Conservation (phyloP, 2,329 filamentous ascomycete species). For the Fusarium nematophilum region DNA sequence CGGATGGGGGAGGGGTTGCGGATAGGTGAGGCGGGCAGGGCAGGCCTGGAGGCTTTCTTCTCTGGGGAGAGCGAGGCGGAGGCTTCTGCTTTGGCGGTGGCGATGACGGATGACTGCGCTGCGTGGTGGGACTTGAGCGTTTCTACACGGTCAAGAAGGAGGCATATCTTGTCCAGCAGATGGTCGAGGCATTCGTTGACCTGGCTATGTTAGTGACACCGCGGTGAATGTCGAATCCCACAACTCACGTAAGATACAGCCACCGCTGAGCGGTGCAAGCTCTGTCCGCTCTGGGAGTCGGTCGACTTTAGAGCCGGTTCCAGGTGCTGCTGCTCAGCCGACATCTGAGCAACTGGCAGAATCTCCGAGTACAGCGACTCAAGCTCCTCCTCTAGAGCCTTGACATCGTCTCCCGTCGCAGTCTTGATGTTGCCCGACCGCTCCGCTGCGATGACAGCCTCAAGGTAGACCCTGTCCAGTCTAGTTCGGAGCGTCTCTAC, state of each 20-base stretch:
- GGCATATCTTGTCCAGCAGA: constrained; percentile 59
- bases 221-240: fast-evolving
- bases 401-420: constrained; percentile 55
- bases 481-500: constrained; percentile 66
- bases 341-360: constrained; percentile 76
- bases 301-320: constrained; percentile 66
- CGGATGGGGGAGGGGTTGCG: constrained; percentile 52
- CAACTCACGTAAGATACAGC: constrained; percentile 63
- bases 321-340: constrained; percentile 74
- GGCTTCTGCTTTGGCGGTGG: constrained; percentile 59
- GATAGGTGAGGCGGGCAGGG: constrained; percentile 49
- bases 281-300: constrained; percentile 56
- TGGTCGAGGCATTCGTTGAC: constrained; percentile 64
- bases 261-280: constrained; percentile 56
- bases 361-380: constrained; percentile 78
- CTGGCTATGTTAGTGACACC: constrained; percentile 48
- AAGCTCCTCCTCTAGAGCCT: constrained; percentile 70
- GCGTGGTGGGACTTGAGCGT: constrained; percentile 59
- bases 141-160: constrained; percentile 56
- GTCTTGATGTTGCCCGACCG: constrained; percentile 42
- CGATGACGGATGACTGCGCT: constrained; percentile 53
- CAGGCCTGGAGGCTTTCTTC: constrained; percentile 36
- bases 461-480: constrained; percentile 67
- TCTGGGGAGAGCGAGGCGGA: constrained; percentile 38
- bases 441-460: constrained; percentile 52